phyloP scores from a whole-genome alignment of 306 rosid species.

The Ceratonia siliqua region DNA sequence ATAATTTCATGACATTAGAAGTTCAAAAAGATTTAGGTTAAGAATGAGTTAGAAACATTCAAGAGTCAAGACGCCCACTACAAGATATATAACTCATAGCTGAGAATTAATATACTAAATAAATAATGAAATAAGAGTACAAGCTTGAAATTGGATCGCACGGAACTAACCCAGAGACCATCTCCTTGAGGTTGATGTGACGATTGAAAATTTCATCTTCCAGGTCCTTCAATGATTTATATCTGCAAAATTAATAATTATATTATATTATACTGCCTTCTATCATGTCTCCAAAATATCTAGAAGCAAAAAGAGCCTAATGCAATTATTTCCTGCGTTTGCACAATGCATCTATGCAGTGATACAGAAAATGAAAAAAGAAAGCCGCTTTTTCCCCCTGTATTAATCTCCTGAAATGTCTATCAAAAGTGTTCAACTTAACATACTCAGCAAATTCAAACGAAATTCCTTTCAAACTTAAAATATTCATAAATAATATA shows the following conservation, averaged over 20 bases:
- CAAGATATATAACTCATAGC: constrained; percentile 21
- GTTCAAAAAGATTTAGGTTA: constrained; percentile 18
- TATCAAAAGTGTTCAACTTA: not conserved
- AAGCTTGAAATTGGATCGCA: constrained; percentile 19
- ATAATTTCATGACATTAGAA: constrained; percentile 2
- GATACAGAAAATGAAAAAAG: not conserved
- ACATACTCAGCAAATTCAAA: constrained; percentile 25
- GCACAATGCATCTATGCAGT: not conserved
- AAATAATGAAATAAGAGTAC: not conserved
- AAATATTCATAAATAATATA: not conserved
- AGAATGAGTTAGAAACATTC: constrained; percentile 13
- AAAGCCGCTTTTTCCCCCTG: not conserved
- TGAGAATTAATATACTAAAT: constrained; percentile 8
- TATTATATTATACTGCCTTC: not conserved
- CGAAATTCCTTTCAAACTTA: not conserved
- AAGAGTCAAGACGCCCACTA: not conserved
- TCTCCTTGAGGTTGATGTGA: constrained; percentile 65
- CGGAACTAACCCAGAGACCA: constrained; percentile 89
- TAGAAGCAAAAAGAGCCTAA: not conserved
- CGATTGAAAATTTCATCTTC: constrained; percentile 74
- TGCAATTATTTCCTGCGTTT: not conserved
- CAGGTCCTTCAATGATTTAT: constrained; percentile 80
- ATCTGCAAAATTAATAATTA: constrained; percentile 44
- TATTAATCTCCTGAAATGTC: not conserved
- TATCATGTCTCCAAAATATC: not conserved